These are phyloP conservation scores for Pseudofabraea citricarpa DNA, from an alignment of 2,329 filamentous ascomycete genomes.

Conservation along the genomic window DNA sequence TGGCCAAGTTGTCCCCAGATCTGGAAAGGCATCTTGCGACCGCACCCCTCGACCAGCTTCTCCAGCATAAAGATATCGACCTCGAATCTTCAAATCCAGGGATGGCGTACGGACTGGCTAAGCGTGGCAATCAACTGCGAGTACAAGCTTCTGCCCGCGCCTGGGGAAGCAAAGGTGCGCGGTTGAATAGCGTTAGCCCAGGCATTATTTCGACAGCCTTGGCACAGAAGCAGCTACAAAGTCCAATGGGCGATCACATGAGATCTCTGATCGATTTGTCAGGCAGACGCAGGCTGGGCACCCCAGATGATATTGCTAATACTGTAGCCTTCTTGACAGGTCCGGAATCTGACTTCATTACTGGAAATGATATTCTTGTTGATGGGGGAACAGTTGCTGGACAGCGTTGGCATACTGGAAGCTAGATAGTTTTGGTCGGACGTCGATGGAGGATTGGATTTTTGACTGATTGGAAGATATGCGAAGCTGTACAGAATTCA, in stretches of 20 bases:
- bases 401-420: slow-evolving; percentile 2
- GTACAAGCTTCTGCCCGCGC: slow-evolving; percentile 3
- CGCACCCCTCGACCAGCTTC: background rate
- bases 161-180: slow-evolving; percentile 3
- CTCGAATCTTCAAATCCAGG: background rate
- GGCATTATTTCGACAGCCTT: slow-evolving; percentile 3
- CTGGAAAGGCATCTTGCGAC: slow-evolving; percentile 4
- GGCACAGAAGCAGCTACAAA: slow-evolving; percentile 1
- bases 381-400: slow-evolving; percentile 4
- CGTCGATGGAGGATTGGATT: too few species aligned
- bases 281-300: slow-evolving; percentile 2
- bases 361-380: slow-evolving; percentile 6
- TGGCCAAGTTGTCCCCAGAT: slow-evolving; percentile 1
- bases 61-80: slow-evolving; percentile 1
- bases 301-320: slow-evolving; percentile 10
- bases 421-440: too few species aligned
- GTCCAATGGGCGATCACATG: background rate
- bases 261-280: slow-evolving; percentile 1
- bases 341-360: slow-evolving; percentile 3
- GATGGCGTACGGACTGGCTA: slow-evolving; percentile 3
- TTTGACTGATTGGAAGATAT: too few species aligned
- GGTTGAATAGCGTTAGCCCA: slow-evolving; percentile 6
- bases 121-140: slow-evolving; percentile 4
- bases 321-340: slow-evolving; percentile 3
- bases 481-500: too few species aligned